Conservation (phyloP, 768 basidiomycete species). For the Leccinellum luteum region DNA sequence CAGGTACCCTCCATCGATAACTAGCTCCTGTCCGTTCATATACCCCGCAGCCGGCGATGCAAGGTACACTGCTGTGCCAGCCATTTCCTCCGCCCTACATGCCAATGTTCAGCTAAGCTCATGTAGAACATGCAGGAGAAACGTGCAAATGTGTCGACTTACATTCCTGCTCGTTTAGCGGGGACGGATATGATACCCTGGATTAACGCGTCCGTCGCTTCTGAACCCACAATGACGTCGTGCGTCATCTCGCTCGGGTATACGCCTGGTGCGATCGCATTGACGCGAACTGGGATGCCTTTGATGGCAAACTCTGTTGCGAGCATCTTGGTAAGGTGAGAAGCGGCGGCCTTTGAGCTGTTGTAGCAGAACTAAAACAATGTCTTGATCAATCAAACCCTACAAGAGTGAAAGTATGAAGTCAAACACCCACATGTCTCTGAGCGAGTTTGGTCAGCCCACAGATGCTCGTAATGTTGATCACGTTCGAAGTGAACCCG, state of each 20-base stretch:
- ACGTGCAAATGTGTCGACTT: conserved; percentile 30
- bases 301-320: conserved; percentile 74
- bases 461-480: conserved; percentile 79
- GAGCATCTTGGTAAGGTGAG: conserved; percentile 75
- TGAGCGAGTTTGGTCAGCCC: conserved; percentile 70
- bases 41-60: conserved; percentile 72
- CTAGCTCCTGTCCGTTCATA: conserved; percentile 74
- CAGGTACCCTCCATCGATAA: conserved; percentile 72
- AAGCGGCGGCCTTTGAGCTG: conserved; percentile 73
- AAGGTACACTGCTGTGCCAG: conserved; percentile 74
- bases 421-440: conserved; percentile 59
- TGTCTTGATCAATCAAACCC: not conserved
- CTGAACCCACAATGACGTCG: conserved; percentile 44
- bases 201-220: conserved; percentile 51
- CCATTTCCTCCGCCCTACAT: conserved; percentile 66
- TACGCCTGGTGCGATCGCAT: conserved; percentile 73
- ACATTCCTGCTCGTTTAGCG: conserved; percentile 63
- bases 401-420: not conserved
- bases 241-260: conserved; percentile 76
- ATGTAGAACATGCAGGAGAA: not conserved
- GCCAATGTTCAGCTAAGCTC: not conserved
- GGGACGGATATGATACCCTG: conserved; percentile 64
- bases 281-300: conserved; percentile 65
- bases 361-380: conserved; percentile 71
- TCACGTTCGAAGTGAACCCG: conserved; percentile 60